Evolutionary conservation across 1,284 basidiomycete genomes (phyloP), one percentile per base, ranked within the genome.

Genomic region (Golubevia pallescens): DNA sequence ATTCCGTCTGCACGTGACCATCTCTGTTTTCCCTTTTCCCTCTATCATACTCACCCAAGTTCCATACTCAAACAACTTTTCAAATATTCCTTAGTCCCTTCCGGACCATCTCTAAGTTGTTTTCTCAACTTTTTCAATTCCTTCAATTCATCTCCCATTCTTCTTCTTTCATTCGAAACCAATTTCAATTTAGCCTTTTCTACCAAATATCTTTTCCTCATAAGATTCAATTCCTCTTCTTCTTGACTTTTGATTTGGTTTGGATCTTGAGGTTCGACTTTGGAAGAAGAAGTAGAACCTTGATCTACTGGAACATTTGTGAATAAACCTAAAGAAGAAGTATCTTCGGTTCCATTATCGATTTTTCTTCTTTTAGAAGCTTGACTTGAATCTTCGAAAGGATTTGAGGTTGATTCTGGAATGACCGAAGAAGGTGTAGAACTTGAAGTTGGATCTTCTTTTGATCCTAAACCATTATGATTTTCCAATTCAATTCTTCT

Each of bases 121-220:
- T 56, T 56, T 32, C 80, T 64, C 52, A 76, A 67, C 0, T 20
- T 32, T 3, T 66, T 61, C 16, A 76, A 62, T 8, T 14, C n/a
- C 2, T 69, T 34, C 1, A 75, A 52, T 4, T 58, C 42, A 1
- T 54, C n/a, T 62, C 65, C 74, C 58, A 75, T 65, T 10, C 67
- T 61, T 2, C 70, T 68, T 53, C 79, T 76, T 24, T 78, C 67
- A 6, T 63, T 56, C 20, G 69, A 63, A 0, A 62, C 59, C 23
- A 65, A 65, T 10, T 68, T 61, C 24, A 76, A 58, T 57, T 81
- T 83, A 13, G 80, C 80, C 58, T 84, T 83, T 34, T 80, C 80
- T 10, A 81, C 67, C 0, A 84, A 65, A 62, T 80, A 84, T 8
- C 66, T 62, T 14, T 73, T 68, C 21, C 69, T 65, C 19, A 74